Conservation (phyloP, 1,284 basidiomycete species). For the Kwoniella shivajii region DNA sequence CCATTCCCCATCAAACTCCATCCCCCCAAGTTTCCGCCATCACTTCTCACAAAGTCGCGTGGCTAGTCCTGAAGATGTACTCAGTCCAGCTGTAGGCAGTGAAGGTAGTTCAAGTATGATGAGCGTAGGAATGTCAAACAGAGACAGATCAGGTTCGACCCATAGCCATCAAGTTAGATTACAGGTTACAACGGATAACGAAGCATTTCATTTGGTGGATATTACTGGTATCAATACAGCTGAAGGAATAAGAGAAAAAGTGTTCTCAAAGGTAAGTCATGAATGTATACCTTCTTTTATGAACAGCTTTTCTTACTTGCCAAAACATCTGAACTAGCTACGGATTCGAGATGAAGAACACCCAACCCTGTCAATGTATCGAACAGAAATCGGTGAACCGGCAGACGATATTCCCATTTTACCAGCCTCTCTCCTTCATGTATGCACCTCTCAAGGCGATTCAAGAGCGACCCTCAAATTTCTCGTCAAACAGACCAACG, state of each 20-base stretch:
- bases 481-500: conserved; percentile 59
- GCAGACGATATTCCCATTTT: conserved; percentile 71
- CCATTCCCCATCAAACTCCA: background rate
- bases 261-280: conserved; percentile 73
- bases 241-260: conserved; percentile 76
- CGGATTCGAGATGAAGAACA: conserved; percentile 83
- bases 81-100: conserved; percentile 28
- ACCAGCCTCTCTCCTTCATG: conserved; percentile 67
- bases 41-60: conserved; percentile 23
- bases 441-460: conserved; percentile 74
- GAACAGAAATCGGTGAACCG: conserved; percentile 76
- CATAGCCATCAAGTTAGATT: conserved; percentile 32
- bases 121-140: conserved; percentile 23
- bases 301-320: too few species aligned
- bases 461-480: conserved; percentile 76
- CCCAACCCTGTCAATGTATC: conserved; percentile 73
- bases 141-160: conserved; percentile 30
- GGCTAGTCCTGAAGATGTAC: conserved; percentile 38
- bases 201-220: conserved; percentile 75
- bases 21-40: conserved; percentile 5
- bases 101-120: conserved; percentile 28
- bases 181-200: conserved; percentile 75
- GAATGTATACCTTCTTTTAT: too few species aligned
- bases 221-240: conserved; percentile 70
- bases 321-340: too few species aligned